phyloP scores from a whole-genome alignment of 306 rosid species.

The Geum urbanum region DNA sequence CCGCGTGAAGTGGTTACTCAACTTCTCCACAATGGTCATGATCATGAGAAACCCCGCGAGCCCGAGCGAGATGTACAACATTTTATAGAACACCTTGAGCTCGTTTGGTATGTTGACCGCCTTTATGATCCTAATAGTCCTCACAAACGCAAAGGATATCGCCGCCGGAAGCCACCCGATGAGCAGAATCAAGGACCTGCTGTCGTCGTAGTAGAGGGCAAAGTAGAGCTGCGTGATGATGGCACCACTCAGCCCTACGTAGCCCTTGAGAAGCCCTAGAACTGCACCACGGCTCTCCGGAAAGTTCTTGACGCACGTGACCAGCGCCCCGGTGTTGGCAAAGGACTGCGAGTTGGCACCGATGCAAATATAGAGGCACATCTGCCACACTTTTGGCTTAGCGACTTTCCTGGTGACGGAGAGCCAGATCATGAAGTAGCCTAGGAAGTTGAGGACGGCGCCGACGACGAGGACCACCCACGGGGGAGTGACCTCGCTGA shows the following conservation, averaged over 20 bases:
- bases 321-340: conserved; percentile 53
- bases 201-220: conserved; percentile 42
- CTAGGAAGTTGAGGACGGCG: conserved; percentile 44
- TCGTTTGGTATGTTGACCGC: conserved; percentile 36
- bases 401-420: conserved; percentile 38
- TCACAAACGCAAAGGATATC: conserved; percentile 38
- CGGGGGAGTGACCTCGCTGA: conserved; percentile 80
- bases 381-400: conserved; percentile 42
- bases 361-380: conserved; percentile 46
- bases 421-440: conserved; percentile 59
- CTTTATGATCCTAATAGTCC: conserved; percentile 44
- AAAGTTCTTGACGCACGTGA: conserved; percentile 52
- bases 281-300: conserved; percentile 50
- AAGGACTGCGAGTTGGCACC: conserved; percentile 57
- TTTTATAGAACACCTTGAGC: conserved; percentile 41
- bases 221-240: conserved; percentile 44
- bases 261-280: conserved; percentile 51
- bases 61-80: conserved; percentile 54
- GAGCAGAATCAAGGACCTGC: conserved; percentile 39
- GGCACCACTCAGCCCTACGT: conserved; percentile 60
- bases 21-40: conserved; percentile 42
- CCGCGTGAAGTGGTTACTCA: conserved; percentile 20
- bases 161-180: conserved; percentile 57
- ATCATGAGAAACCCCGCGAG: conserved; percentile 58
- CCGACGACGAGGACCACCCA: conserved; percentile 52